Evolutionary conservation across 2,329 filamentous ascomycete genomes (phyloP), one percentile per base, ranked within the genome.

Genomic region (Fusarium sp.): DNA sequence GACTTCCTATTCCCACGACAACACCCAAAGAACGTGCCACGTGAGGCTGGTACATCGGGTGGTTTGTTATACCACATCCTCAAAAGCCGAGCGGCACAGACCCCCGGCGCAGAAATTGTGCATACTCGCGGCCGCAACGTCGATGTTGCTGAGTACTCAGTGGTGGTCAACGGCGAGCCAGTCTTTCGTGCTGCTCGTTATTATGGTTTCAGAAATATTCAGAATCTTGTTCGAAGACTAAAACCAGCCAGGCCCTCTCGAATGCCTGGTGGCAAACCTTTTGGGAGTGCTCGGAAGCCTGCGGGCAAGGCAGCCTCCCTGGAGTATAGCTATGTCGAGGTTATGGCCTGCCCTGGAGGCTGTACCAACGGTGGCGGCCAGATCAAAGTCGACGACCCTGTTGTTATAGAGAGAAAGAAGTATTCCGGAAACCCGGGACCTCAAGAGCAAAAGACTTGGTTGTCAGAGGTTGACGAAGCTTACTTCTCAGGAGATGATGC

Each of bases 311-410:
- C 81, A 19, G 76, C 78, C 19, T 74, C 77, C 19, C 79, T 86
- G 8, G 93, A 97, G 34, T 94, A 94, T 77, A 86, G 91, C n/a
- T 98, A 97, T 78, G 92, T 98, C 26, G 96, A 99, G 80, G 96
- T 99, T 59, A 99, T 99, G 96, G 96, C 96, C 15, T 99, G 96
- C 78, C 96, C 96, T 0, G 96, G 96, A n/a, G 96, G 96, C 4
- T 99, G 96, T 81, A 99, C 96, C 54, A 99, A 99, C 73, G 96
- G 96, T 3, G 96, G 96, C 36, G 96, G 96, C 1, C 96, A 99
- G 81, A 90, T 99, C 76, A 97, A 97, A 75, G 88, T 93, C 24
- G 92, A 93, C 52, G 96, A 98, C 76, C 88, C 91, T 8, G 81
- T 88, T 14, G 79, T 90, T 11, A 73, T 83, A 40, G 83, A 84